phyloP scores from a whole-genome alignment of 2,329 filamentous ascomycete species.

The Paradendryphiella salina region DNA sequence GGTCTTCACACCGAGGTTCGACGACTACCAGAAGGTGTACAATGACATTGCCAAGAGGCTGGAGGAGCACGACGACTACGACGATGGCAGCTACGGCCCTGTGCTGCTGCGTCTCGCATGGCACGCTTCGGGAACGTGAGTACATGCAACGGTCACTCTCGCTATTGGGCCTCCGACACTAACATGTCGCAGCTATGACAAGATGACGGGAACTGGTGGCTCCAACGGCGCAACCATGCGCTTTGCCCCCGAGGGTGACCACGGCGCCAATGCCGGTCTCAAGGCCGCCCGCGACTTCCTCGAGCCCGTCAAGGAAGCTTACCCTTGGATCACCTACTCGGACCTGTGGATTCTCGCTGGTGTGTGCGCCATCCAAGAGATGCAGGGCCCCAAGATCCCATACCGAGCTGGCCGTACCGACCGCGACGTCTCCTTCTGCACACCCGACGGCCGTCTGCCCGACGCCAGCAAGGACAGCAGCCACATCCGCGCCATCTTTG shows the following conservation, averaged over 20 bases:
- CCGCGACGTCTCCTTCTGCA: slow-evolving; percentile 79
- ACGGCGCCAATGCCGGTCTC: slow-evolving; percentile 93
- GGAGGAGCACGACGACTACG: slow-evolving; percentile 91
- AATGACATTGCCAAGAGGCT: slow-evolving; percentile 78
- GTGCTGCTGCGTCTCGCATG: slow-evolving; percentile 89
- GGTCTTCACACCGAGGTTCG: slow-evolving; percentile 73
- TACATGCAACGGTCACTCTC: slow-evolving; percentile 3
- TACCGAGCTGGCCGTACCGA: slow-evolving; percentile 87
- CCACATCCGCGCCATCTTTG: slow-evolving; percentile 90
- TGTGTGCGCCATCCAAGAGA: slow-evolving; percentile 87
- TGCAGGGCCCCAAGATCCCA: slow-evolving; percentile 84
- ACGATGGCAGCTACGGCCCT: slow-evolving; percentile 94
- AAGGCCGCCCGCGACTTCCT: slow-evolving; percentile 87
- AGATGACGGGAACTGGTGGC: slow-evolving; percentile 83
- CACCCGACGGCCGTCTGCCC: slow-evolving; percentile 87
- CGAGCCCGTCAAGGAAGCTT: slow-evolving; percentile 83
- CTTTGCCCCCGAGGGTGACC: slow-evolving; percentile 83
- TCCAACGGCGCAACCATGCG: slow-evolving; percentile 98
- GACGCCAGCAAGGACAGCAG: slow-evolving; percentile 75
- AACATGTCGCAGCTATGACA: slow-evolving; percentile 64
- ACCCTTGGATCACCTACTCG: slow-evolving; percentile 95
- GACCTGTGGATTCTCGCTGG: slow-evolving; percentile 95
- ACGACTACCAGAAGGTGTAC: slow-evolving; percentile 96
- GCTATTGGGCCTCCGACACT: slow-evolving; percentile 1
- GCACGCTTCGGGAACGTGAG: slow-evolving; percentile 82